Conservation (phyloP, 768 basidiomycete genomes). For the Mrakia blollopis region DNA sequence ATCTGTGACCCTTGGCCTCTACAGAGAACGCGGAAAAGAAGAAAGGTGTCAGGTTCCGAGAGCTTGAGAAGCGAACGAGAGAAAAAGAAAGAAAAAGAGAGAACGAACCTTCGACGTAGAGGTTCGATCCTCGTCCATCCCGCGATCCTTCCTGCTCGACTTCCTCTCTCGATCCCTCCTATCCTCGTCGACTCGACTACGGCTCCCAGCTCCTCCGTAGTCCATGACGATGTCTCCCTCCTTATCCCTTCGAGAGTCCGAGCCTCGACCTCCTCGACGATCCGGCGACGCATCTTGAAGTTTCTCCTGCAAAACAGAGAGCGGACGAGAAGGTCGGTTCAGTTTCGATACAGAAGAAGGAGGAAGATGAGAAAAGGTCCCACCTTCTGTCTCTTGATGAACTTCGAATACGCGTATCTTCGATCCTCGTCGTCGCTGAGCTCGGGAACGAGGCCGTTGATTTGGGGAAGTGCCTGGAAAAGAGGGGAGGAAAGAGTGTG, state of each 20-base stretch:
- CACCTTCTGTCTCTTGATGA: constrained; percentile 76
- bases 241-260: constrained; percentile 1
- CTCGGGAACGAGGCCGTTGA: constrained; percentile 69
- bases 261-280: neutral
- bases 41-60: neutral
- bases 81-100: neutral
- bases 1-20: neutral
- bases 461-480: constrained; percentile 40
- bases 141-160: neutral
- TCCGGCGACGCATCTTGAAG: neutral
- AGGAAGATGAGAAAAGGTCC: too few species aligned
- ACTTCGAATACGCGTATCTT: constrained; percentile 77
- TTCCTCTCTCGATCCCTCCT: constrained; percentile 2
- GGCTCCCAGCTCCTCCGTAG: neutral
- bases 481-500: neutral
- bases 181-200: neutral
- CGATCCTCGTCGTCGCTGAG: constrained; percentile 79
- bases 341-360: too few species aligned
- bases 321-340: too few species aligned
- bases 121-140: neutral
- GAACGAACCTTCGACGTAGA: neutral
- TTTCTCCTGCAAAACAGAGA: constrained; percentile 38
- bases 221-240: constrained; percentile 14
- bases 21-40: neutral
- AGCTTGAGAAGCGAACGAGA: too few species aligned